Base-by-base conservation (phyloP, 2,329 filamentous ascomycete genomes). In the Phaeosphaeriaceae sp. region DNA sequence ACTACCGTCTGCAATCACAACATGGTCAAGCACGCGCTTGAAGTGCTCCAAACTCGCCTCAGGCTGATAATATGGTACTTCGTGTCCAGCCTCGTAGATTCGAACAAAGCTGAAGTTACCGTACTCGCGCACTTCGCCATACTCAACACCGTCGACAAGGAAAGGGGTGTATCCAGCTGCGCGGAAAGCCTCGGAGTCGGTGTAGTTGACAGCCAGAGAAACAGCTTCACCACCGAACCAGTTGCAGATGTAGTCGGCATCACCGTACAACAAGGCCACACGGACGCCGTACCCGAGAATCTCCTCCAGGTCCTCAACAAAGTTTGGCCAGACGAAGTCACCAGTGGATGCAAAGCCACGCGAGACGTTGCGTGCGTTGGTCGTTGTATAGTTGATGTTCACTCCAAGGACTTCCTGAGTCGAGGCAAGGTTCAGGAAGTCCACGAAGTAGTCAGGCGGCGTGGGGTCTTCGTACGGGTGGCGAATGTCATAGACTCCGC, bases 191-290 rank as follows among this genome's bases (percentile, higher is more conserved):
- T 75, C 68, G 44, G 79, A 76, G 9, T 78, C 70, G 0, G 80
- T 76, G 66, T 89, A 89, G 33, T 74, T 69, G 0, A 91, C 76
- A 7, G 83, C 82, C 3, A 77, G 81, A 2, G 88, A 90, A 46
- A 91, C 83, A 5, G 89, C 89, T 76, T 95, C 84, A 24, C 91
- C 91, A 19, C 92, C 92, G 65, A 89, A 81, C 86, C 89, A 86
- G 69, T 86, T 86, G 76, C 83, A 84, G 68, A 82, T 83, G 57
- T 75, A 88, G 67, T 88, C 86, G 2, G 83, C 79, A 66, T 88
- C 86, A 2, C 86, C 86, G 64, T 87, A 86, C 41, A 86, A 77
- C 25, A 88, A 72, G 1, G 74, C 69, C 3, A 88, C 85, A 59
- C 85, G 85, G 52, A 88, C 79, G 9, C 84, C 85, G 17, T 79